Percentiles rank a stretch among this genome's conserved stretches.
These are phyloP conservation scores for Codiaeum variegatum DNA, from an alignment of 441 rosid genomes.

Conservation along the genomic window DNA sequence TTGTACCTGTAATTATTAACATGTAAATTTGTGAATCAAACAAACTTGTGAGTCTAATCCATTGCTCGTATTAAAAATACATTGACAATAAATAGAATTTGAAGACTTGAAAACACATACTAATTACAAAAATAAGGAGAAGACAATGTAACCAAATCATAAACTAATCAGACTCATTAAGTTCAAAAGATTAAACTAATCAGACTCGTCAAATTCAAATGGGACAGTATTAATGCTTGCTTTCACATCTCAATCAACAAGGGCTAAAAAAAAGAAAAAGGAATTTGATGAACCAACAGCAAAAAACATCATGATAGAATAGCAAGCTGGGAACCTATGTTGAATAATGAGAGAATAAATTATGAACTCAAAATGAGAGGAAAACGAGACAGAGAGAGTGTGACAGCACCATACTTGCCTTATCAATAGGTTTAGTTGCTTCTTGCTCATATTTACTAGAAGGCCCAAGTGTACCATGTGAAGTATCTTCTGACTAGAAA, in stretches of 20 bases:
- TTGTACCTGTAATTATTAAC: slow-evolving; percentile 47
- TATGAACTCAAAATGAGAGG: neutral
- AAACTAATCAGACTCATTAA: neutral
- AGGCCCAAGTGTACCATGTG: slow-evolving; percentile 55
- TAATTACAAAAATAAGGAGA: neutral
- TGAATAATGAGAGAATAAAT: neutral
- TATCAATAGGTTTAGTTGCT: slow-evolving; percentile 67
- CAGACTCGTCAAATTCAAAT: neutral
- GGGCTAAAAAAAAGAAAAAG: neutral
- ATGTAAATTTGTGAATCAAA: slow-evolving; percentile 17
- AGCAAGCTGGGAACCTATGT: neutral
- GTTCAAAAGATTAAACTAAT: neutral
- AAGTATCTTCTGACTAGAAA: slow-evolving; percentile 79
- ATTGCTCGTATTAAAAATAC: neutral
- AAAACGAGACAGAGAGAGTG: slow-evolving; percentile 10
- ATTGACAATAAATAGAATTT: neutral
- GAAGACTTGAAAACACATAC: neutral
- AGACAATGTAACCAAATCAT: neutral
- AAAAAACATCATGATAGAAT: neutral
- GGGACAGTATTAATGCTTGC: neutral
- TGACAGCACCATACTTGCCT: slow-evolving; percentile 34
- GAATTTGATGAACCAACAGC: slow-evolving; percentile 1
- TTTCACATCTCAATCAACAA: neutral
- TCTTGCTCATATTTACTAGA: slow-evolving; percentile 70
- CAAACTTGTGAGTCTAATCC: neutral